phyloP scores from a whole-genome alignment of 768 basidiomycete species.

The Russula sp. region DNA sequence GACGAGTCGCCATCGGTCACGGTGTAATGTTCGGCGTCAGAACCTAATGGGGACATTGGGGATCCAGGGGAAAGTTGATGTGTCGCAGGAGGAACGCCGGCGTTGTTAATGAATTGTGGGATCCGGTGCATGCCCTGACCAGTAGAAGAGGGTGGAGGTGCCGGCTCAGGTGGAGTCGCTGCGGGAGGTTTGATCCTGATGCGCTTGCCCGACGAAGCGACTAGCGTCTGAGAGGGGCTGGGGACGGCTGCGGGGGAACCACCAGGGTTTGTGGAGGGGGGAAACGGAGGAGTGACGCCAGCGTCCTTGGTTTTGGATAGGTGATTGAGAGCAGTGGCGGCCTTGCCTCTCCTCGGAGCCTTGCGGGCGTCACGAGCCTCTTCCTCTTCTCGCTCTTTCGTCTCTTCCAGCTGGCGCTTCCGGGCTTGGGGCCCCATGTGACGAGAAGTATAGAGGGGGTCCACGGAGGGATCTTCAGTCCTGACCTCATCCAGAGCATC shows the following conservation, averaged over 20 bases:
- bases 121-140: conserved; percentile 18
- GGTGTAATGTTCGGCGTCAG: conserved; percentile 16
- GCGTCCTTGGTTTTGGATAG: conserved; percentile 37
- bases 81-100: conserved; percentile 13
- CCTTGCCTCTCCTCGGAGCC: conserved; percentile 29
- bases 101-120: conserved; percentile 19
- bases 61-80: conserved; percentile 19
- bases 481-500: conserved; percentile 41
- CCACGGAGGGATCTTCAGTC: conserved; percentile 37
- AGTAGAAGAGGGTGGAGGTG: conserved; percentile 17
- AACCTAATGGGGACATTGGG: conserved; percentile 21
- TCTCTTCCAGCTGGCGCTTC: conserved; percentile 39
- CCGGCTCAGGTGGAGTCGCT: conserved; percentile 23
- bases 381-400: conserved; percentile 35
- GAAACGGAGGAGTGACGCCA: conserved; percentile 23
- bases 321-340: conserved; percentile 7
- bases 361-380: conserved; percentile 38
- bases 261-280: conserved; percentile 23
- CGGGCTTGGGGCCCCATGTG: conserved; percentile 40
- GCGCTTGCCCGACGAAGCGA: conserved; percentile 42
- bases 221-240: conserved; percentile 30
- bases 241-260: conserved; percentile 15
- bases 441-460: conserved; percentile 41
- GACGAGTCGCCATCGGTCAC: conserved; percentile 10
- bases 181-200: conserved; percentile 43